These are phyloP conservation scores for Eucalyptus sp. DNA, from an alignment of 345 rosid species.

Conservation along the genomic window DNA sequence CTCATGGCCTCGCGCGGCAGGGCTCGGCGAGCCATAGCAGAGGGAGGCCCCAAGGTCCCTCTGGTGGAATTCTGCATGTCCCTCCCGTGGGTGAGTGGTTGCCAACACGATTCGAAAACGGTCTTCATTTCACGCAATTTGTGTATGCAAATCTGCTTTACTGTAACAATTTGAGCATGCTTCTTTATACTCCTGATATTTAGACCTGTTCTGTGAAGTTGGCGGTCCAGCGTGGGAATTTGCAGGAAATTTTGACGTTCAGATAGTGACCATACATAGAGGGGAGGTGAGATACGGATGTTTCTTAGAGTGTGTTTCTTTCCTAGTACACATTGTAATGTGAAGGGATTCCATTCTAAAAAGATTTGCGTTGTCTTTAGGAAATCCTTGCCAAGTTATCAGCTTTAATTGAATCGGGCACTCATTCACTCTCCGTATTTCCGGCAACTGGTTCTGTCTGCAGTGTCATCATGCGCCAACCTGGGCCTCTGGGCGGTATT, in stretches of 20 bases:
- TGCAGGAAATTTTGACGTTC: slow-evolving; percentile 17
- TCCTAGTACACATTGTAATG: neutral
- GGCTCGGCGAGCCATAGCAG: neutral
- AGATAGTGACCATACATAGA: neutral
- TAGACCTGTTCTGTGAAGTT: neutral
- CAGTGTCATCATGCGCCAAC: neutral
- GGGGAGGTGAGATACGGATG: slow-evolving; percentile 19
- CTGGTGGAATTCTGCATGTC: neutral
- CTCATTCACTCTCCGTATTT: slow-evolving; percentile 5
- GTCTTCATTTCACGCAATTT: neutral
- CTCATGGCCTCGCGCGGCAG: neutral
- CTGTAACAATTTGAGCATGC: neutral
- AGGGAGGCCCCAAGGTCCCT: slow-evolving; percentile 24
- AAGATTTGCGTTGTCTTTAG: neutral
- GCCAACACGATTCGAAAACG: neutral
- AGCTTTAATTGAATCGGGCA: neutral
- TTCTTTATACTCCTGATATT: neutral
- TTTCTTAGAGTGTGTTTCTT: neutral
- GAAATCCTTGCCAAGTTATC: slow-evolving; percentile 6
- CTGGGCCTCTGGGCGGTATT: neutral
- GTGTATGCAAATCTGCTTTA: neutral
- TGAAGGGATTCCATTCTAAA: neutral
- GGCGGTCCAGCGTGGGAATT: slow-evolving; percentile 3
- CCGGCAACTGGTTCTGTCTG: slow-evolving; percentile 22
- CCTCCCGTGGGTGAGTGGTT: neutral